Evolutionary conservation across 768 basidiomycete genomes (phyloP), one percentile per base, ranked within the genome.

Genomic region (Tulasnella sp.): DNA sequence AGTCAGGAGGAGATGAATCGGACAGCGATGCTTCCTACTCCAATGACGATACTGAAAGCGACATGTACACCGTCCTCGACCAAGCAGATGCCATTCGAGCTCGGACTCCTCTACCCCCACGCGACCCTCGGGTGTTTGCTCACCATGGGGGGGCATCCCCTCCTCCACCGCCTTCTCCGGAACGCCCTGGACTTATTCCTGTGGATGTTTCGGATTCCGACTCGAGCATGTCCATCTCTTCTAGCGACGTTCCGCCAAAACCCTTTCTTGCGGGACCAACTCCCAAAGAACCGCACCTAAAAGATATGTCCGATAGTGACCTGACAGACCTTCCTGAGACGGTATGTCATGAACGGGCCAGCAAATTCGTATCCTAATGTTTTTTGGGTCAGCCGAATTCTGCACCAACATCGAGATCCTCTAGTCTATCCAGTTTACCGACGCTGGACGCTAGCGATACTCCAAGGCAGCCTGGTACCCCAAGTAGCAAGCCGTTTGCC

Each of bases 251-350:
- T 6, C 17, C 45, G 23, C 25, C 45, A 15, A 29, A 48, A 9
- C 17, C 34, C 11, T n/a, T 48, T 1, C 27, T 25, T 1, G n/a
- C 27, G n/a, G 46, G 25, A 9, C 12, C 46, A 8, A 48, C 19
- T 8, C 12, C 50, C 14, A 40, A 23, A 9, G 36, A 23, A 9
- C 9, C 39, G 15, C 23, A 39, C 4, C 14, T 40, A n/a, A 12
- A 27, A n/a, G 42, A 54, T 40, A 27, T 54, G 9, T 54, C 39
- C 36, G 52, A 54, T 40, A 54, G 52, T 17, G 52, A 54, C 11
- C 52, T 54, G n/a, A 40, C 52, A 4, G 52, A 54, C 37, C 19
- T 54, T n/a, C 52, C 52, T 6, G 29, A 36, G 3, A 54, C 52
- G 34, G 52, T 54, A 23, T n/a, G 52, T 23, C 12, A 7, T 41